Base-by-base conservation (phyloP, 495 filamentous ascomycete species). In the Talaromyces nanjingensis region DNA sequence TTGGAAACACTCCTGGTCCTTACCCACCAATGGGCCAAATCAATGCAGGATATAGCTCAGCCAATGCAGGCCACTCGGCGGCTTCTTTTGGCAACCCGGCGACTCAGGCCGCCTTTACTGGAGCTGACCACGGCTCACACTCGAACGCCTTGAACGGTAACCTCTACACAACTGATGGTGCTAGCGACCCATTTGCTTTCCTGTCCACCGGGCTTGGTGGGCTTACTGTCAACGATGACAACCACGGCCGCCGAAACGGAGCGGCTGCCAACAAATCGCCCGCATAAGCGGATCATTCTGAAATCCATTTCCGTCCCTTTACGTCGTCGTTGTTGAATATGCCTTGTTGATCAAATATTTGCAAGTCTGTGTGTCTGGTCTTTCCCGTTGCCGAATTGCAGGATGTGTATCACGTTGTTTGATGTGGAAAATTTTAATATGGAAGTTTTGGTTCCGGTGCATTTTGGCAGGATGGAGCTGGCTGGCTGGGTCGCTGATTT, bases 71-170 rank as follows among this genome's bases (percentile, higher is more conserved):
- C 31, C 90, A 91, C 72, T 94, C 92, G 59, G 89, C 89, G 49
- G 89, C 91, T 37, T 90, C 92, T 1, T 98, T 98, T 69, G 93
- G 96, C 71, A 96, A 93, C 77, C 90, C 94, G 34, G 90, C 91
- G 53, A 89, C 91, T 33, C 93, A 97, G 79, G 91, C 91, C 16
- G 93, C 92, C 20, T 97, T 97, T 78, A 87, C 89, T 62, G 91
- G 90, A 20, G 93, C 91, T 34, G 87, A 89, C 69, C 92, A 89
- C 70, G 87, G 85, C 47, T 74, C 76, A 53, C 73, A 79, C 16
- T 83, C 82, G 31, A 81, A 77, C 62, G 76, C 74, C 57, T 76
- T 81, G 14, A 86, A 86, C 65, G 83, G 83, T 42, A 76, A 76
- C 34, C 78, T 90, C 77, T 71, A 86, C 76, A 71, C 80, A 37